phyloP scores from a whole-genome alignment of 2,329 filamentous ascomycete genomes.

The Zarea fungicola region DNA sequence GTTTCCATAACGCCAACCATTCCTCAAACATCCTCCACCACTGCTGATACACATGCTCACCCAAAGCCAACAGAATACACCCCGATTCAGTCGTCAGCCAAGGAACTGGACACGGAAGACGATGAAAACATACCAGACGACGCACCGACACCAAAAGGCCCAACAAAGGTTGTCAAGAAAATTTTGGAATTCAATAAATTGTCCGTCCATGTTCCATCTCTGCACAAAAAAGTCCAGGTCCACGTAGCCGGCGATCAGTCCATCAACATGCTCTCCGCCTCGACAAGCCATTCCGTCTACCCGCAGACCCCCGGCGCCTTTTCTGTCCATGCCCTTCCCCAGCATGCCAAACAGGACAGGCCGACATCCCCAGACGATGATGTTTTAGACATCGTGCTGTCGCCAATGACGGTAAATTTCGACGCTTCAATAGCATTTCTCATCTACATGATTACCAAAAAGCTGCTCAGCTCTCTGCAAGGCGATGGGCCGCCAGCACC shows the following conservation, averaged over 20 bases:
- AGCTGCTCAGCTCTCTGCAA: slow-evolving; percentile 43
- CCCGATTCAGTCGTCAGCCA: neutral
- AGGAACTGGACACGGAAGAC: neutral
- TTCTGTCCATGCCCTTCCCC: slow-evolving; percentile 37
- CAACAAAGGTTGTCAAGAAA: slow-evolving; percentile 51
- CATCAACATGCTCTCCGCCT: slow-evolving; percentile 23
- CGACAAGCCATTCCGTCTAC: slow-evolving; percentile 35
- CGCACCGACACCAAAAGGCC: slow-evolving; percentile 44
- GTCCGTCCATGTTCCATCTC: slow-evolving; percentile 51
- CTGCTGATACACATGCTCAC: too few relatives aligned
- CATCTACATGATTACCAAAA: slow-evolving; percentile 45
- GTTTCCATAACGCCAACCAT: slow-evolving; percentile 9
- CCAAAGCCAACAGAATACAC: too few relatives aligned
- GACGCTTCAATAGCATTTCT: slow-evolving; percentile 54
- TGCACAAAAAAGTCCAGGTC: slow-evolving; percentile 40
- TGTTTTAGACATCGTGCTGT: slow-evolving; percentile 45
- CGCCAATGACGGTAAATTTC: slow-evolving; percentile 48
- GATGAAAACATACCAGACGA: slow-evolving; percentile 29
- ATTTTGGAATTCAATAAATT: slow-evolving; percentile 45
- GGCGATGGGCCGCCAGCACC: slow-evolving; percentile 3
- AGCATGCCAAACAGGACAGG: neutral
- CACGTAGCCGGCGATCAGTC: slow-evolving; percentile 25
- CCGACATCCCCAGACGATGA: slow-evolving; percentile 20
- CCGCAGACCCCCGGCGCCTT: slow-evolving; percentile 58
- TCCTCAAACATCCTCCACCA: neutral